A percentile compares a stretch with the other conserved stretches of the same genome.
These are phyloP conservation scores for Schizophyllum amplum DNA, from an alignment of 1,284 basidiomycete species.

Conservation along the genomic window DNA sequence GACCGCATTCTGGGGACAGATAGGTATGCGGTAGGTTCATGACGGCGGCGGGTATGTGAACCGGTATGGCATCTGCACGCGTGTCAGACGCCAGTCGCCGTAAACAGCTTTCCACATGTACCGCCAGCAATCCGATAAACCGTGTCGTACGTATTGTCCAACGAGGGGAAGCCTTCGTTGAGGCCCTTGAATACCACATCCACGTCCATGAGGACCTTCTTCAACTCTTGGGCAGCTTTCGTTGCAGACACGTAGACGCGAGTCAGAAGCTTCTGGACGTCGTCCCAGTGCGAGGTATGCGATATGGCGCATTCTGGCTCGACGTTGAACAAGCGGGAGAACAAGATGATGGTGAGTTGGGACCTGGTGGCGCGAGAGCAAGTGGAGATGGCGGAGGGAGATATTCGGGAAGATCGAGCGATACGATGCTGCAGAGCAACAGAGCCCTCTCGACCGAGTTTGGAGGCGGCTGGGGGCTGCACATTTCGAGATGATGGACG, in stretches of 20 bases:
- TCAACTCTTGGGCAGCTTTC: slow-evolving; percentile 54
- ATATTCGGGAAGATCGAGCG: slow-evolving; percentile 41
- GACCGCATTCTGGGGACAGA: slow-evolving; percentile 24
- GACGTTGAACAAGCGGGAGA: slow-evolving; percentile 48
- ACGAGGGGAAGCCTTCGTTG: slow-evolving; percentile 30
- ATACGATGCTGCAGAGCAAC: slow-evolving; percentile 44
- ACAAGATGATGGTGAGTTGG: slow-evolving; percentile 52
- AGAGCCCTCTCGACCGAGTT: slow-evolving; percentile 24
- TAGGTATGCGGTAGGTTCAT: slow-evolving; percentile 29
- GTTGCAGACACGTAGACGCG: slow-evolving; percentile 71
- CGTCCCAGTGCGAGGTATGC: slow-evolving; percentile 44
- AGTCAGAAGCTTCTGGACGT: slow-evolving; percentile 59
- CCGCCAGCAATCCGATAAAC: slow-evolving; percentile 45
- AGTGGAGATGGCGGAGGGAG: slow-evolving; percentile 43
- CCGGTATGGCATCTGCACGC: slow-evolving; percentile 27
- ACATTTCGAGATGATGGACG: neutral
- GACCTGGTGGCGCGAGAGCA: slow-evolving; percentile 38
- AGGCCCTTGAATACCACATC: slow-evolving; percentile 55
- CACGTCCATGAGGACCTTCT: slow-evolving; percentile 60
- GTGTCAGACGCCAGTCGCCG: neutral
- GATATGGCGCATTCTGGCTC: slow-evolving; percentile 29
- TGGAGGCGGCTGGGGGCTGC: neutral
- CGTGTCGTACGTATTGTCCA: slow-evolving; percentile 32
- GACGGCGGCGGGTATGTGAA: slow-evolving; percentile 6
- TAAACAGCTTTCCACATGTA: slow-evolving; percentile 16